A percentile compares a stretch with the other conserved stretches of the same genome.
Evolutionary conservation across 805 yeast species (phyloP).

Genomic region (Candida lessepsii): DNA sequence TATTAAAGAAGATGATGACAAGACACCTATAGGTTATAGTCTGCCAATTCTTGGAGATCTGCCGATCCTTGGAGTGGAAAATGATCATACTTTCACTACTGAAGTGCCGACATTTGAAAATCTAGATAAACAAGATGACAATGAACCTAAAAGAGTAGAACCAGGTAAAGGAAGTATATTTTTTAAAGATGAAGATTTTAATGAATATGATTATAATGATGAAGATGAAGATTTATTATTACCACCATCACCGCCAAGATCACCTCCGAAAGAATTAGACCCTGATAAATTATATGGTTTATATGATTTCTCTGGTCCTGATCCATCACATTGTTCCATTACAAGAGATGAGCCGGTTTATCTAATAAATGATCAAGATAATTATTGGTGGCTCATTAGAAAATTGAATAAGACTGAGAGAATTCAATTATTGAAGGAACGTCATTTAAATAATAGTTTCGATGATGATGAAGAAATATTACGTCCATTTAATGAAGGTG

Average conservation of each 20-base stretch:
- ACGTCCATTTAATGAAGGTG: slow-evolving; percentile 16
- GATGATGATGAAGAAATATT: slow-evolving; percentile 7
- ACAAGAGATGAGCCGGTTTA: slow-evolving; percentile 78
- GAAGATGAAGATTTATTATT: slow-evolving; percentile 43
- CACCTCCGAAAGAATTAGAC: slow-evolving; percentile 79
- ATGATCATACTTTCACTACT: neutral
- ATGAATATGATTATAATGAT: slow-evolving; percentile 33
- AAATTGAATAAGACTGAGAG: slow-evolving; percentile 37
- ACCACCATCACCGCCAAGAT: slow-evolving; percentile 66
- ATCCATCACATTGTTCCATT: slow-evolving; percentile 84
- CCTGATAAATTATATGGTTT: slow-evolving; percentile 83
- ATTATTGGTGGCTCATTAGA: slow-evolving; percentile 94
- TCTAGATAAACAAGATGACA: neutral
- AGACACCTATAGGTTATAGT: neutral
- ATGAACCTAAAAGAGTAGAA: slow-evolving; percentile 6
- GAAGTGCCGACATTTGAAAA: slow-evolving; percentile 3
- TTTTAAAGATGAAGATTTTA: slow-evolving; percentile 22
- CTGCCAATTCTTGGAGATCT: slow-evolving; percentile 1
- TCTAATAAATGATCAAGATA: slow-evolving; percentile 81
- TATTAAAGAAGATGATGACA: neutral
- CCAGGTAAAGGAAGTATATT: slow-evolving; percentile 11
- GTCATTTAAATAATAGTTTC: slow-evolving; percentile 12
- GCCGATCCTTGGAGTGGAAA: too few species aligned
- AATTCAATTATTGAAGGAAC: slow-evolving; percentile 21
- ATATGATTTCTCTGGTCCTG: slow-evolving; percentile 87